phyloP scores from a whole-genome alignment of 2,329 filamentous ascomycete genomes.

The Penicillium expansum region DNA sequence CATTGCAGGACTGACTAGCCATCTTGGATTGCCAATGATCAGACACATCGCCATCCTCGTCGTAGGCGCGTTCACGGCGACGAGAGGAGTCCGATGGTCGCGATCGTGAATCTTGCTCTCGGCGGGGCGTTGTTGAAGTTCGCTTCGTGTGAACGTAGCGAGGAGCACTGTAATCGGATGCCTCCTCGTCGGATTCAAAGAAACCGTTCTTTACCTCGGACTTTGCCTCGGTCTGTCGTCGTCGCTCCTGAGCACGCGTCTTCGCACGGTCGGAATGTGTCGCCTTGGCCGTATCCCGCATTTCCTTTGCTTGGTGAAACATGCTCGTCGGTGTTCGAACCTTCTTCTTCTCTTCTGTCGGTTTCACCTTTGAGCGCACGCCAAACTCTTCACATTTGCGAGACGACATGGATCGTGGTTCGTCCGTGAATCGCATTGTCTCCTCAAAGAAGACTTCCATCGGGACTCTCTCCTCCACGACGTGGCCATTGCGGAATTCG shows the following conservation, averaged over 20 bases:
- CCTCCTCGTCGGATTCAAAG: constrained; percentile 30
- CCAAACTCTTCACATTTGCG: constrained; percentile 42
- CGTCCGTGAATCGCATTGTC: constrained; percentile 37
- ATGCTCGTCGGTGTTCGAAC: constrained; percentile 27
- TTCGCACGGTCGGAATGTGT: constrained; percentile 38
- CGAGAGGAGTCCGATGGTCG: constrained; percentile 24
- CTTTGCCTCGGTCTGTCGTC: constrained; percentile 42
- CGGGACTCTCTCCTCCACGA: constrained; percentile 46
- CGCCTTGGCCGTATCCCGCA: constrained; percentile 32
- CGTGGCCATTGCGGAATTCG: constrained; percentile 42
- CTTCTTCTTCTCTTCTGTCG: constrained; percentile 40
- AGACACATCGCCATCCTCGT: constrained; percentile 27
- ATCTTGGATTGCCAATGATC: constrained; percentile 34
- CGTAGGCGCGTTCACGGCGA: constrained; percentile 23
- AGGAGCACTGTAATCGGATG: constrained; percentile 33
- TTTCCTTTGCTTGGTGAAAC: constrained; percentile 33
- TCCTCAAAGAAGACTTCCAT: constrained; percentile 40
- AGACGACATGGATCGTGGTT: constrained; percentile 36
- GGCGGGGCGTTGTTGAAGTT: constrained; percentile 22
- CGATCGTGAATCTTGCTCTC: constrained; percentile 20
- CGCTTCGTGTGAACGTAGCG: constrained; percentile 21
- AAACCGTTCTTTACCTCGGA: constrained; percentile 23
- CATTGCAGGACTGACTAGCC: constrained; percentile 30
- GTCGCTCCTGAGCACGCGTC: constrained; percentile 44
- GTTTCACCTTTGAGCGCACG: constrained; percentile 33